phyloP scores from a whole-genome alignment of 208 protist genomes.

The Leishmania tarentolae region DNA sequence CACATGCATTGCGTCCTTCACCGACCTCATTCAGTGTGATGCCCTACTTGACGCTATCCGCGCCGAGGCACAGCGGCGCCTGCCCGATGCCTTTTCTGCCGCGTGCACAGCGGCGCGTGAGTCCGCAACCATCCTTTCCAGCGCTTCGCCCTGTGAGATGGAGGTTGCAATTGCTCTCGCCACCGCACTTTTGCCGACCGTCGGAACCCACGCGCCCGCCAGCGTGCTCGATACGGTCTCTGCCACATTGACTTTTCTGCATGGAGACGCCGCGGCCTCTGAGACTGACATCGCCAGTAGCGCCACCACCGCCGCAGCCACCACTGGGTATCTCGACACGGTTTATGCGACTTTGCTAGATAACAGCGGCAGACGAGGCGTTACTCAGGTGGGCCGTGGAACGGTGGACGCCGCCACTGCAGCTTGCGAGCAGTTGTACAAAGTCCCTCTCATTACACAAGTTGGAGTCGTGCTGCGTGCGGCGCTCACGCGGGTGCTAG shows the following conservation, averaged over 20 bases:
- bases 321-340: conserved; percentile 27
- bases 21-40: conserved; percentile 16
- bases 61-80: conserved; percentile 24
- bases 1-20: neutral
- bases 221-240: conserved; percentile 13
- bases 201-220: conserved; percentile 4
- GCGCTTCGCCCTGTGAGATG: neutral
- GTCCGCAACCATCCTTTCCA: neutral
- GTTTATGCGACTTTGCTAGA: conserved; percentile 27
- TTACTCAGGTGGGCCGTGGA: conserved; percentile 17
- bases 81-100: conserved; percentile 18
- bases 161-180: conserved; percentile 28
- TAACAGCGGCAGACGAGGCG: conserved; percentile 1
- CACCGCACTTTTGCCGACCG: conserved; percentile 24
- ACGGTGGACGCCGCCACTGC: conserved; percentile 13
- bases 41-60: conserved; percentile 10
- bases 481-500: conserved; percentile 16
- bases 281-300: neutral
- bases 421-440: conserved; percentile 13
- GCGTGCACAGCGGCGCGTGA: conserved; percentile 22
- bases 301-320: conserved; percentile 33
- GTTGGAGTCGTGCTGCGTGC: conserved; percentile 18
- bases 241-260: conserved; percentile 28
- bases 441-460: conserved; percentile 6
- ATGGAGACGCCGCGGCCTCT: conserved; percentile 4